phyloP scores from a whole-genome alignment of 139 green algal species.

The Astrephomene gubernaculifera region DNA sequence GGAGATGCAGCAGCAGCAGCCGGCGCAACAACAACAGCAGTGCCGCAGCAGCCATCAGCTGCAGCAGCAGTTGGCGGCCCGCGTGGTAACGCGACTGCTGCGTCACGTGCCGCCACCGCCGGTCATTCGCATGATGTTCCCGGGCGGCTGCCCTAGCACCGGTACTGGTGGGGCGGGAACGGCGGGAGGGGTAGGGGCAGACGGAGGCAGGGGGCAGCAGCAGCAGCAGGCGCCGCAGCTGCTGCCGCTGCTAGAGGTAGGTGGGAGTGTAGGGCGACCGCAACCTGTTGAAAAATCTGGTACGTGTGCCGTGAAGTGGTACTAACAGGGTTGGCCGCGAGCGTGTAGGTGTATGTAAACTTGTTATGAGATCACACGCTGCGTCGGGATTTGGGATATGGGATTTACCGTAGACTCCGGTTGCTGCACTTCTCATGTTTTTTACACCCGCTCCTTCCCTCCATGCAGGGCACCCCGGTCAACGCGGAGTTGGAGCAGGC shows the following conservation, averaged over 20 bases:
- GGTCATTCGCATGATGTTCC: background rate
- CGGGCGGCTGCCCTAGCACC: too few relatives aligned
- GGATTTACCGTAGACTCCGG: too few relatives aligned
- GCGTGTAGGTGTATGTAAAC: too few relatives aligned
- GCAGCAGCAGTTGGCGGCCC: background rate
- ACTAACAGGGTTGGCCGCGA: too few relatives aligned
- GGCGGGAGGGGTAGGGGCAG: background rate
- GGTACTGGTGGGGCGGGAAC: background rate
- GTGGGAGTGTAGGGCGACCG: too few relatives aligned
- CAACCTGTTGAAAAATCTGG: too few relatives aligned
- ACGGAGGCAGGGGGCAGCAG: too few relatives aligned
- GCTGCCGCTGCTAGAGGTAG: background rate
- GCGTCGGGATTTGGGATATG: too few relatives aligned
- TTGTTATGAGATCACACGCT: too few relatives aligned
- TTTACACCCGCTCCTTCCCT: background rate
- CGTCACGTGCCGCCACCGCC: background rate
- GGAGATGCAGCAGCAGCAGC: background rate
- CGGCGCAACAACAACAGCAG: background rate
- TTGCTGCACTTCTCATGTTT: too few relatives aligned
- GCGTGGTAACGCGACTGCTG: slow-evolving; percentile 7
- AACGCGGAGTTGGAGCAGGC: background rate
- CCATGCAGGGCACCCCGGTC: background rate
- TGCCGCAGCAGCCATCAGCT: background rate
- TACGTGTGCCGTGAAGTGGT: too few relatives aligned
- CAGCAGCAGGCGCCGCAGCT: background rate